Base-by-base conservation (phyloP, 768 basidiomycete genomes). In the Suillus tomentosus region DNA sequence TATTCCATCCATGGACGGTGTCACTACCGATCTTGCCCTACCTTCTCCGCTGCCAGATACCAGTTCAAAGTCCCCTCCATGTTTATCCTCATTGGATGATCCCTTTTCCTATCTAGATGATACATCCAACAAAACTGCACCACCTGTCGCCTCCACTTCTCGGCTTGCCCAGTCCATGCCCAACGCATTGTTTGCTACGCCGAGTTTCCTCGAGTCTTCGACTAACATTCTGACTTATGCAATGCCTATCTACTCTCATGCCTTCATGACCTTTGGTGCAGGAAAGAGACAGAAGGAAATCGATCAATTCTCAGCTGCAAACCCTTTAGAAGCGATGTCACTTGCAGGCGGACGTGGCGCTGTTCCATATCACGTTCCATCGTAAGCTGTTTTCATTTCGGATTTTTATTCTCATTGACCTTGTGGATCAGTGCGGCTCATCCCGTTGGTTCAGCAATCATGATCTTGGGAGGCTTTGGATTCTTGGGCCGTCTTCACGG, bases 391-490 rank as follows among this genome's bases (percentile, higher is more conserved):
- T 61, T 67, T 36, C 63, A 17, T 64, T 19, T 39, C 61, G 34
- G 58, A 34, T 42, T 64, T 14, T 68, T 22, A 37, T 62, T 64
- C 31, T n/a, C 55, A 48, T 60, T 56, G 27, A 51, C 42, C 22
- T 47, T 43, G 47, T 64, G 43, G 66, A 50, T 54, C n/a, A 92
- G 91, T 65, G 82, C 91, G 40, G 91, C 92, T 31, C 90, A 94
- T 69, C 91, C 92, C 3, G 87, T 85, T 3, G 90, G 92, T 17
- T 90, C 90, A 61, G 87, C 88, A 11, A 85, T 90, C 64, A 90
- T 93, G 90, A 77, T 93, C 64, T 82, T 92, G 3, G 94, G 92
- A 19, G 95, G 95, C 1, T 96, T 96, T 70, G 95, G 95, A 1
- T 89, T 96, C 78, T 79, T 95, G 51, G 88, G 92, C 60, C 84